phyloP scores from a whole-genome alignment of 768 basidiomycete species.

The Scleroderma bovista region DNA sequence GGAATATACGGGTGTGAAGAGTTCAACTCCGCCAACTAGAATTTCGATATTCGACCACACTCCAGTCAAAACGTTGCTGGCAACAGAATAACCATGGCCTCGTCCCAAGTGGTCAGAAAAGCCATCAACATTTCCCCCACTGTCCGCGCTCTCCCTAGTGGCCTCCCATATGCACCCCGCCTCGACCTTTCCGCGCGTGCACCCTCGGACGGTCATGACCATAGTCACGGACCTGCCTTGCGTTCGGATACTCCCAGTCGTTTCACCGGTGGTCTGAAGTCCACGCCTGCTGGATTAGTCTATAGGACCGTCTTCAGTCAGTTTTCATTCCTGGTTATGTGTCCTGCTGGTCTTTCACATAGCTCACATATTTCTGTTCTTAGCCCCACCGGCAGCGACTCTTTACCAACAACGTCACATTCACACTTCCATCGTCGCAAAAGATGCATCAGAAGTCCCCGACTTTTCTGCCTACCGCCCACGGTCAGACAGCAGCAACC shows the following conservation, averaged over 20 bases:
- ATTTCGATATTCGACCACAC: conserved; percentile 6
- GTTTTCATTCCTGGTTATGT: conserved; percentile 16
- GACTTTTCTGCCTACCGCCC: conserved; percentile 83
- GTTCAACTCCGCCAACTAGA: conserved; percentile 17
- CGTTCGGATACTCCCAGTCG: conserved; percentile 58
- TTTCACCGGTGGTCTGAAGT: conserved; percentile 54
- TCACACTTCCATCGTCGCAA: conserved; percentile 66
- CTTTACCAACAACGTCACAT: conserved; percentile 64
- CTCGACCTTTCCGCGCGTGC: conserved; percentile 71
- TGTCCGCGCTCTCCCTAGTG: conserved; percentile 70
- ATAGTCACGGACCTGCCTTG: conserved; percentile 49
- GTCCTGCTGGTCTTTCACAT: conserved; percentile 11
- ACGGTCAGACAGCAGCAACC: conserved; percentile 58
- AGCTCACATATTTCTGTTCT: background rate
- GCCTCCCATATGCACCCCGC: conserved; percentile 70
- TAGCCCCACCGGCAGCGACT: conserved; percentile 47
- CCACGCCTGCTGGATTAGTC: conserved; percentile 48
- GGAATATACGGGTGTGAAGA: conserved; percentile 23
- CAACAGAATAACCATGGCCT: conserved; percentile 44
- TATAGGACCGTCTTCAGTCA: conserved; percentile 63
- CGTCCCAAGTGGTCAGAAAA: conserved; percentile 73
- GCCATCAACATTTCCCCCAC: conserved; percentile 79
- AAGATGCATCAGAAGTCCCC: conserved; percentile 78
- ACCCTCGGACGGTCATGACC: conserved; percentile 51
- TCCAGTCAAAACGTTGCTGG: background rate